Base-by-base conservation (phyloP, 2,329 filamentous ascomycete species). In the Penicillium paneum region DNA sequence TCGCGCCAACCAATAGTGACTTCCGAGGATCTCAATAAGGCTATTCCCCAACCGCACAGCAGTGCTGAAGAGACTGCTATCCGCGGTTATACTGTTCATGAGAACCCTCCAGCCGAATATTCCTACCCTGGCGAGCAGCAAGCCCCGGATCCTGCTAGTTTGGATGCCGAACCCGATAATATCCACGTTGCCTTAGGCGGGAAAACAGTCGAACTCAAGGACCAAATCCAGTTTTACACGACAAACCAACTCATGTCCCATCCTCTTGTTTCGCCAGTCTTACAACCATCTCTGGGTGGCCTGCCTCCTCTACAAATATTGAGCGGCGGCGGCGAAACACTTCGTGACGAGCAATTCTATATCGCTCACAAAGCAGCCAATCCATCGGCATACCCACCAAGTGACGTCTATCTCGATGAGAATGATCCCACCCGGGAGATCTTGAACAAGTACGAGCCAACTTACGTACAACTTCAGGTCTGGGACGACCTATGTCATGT, bases 401-500 rank as follows among this genome's bases (percentile, higher is more conserved):
- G 82, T 0, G 81, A 88, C 35, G 78, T 78, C 0, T 79, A 84
- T 40, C 76, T 94, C 56, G 79, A 86, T 32, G 82, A 87, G 35
- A 78, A 81, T 55, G 86, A 87, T 28, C 80, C 80, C 19, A 79
- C 81, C 1, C 70, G 79, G 32, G 67, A 72, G 11, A 74, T 71
- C 12, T 66, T 94, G 15, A 76, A 80, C 34, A 85, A 81, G 58
- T 95, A 90, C 71, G 84, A 85, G 54, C 90, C 91, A 0, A 99
- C 94, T 0, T 84, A 96, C 64, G 93, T 97, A 0, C 91, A 97
- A 69, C 80, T 99, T 2, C 94, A 97, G 70, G 87, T 97, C 1
- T 97, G 93, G 92, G 93, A 97, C 54, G 89, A 96, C 64, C 78
- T 97, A 3, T 97, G 94, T 66, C 93, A 97, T 68, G 92, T 96